Conservation (phyloP, 106 monocot species). For the Gastrodia elata region DNA sequence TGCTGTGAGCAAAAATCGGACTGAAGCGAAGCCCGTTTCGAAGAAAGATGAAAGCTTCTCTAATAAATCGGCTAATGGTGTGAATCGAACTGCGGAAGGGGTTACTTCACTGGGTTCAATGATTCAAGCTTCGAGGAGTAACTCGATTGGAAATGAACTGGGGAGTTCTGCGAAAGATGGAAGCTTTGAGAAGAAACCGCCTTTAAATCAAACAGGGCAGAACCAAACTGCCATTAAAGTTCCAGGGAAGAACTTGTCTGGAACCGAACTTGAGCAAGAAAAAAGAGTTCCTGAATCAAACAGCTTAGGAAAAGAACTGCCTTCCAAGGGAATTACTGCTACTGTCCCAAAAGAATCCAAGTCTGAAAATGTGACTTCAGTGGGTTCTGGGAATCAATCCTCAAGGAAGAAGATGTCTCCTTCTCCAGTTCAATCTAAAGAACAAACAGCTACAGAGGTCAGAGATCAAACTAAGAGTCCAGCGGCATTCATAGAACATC, state of each 20-base stretch:
- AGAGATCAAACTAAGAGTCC: background rate
- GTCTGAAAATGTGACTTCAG: background rate
- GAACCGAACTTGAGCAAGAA: background rate
- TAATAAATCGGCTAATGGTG: background rate
- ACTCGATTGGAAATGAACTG: background rate
- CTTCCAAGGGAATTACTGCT: background rate
- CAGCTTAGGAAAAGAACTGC: no score
- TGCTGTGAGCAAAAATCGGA: constrained; percentile 4
- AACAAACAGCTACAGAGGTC: background rate
- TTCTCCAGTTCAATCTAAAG: background rate
- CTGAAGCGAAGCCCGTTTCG: background rate
- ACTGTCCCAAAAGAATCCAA: no score
- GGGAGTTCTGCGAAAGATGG: background rate
- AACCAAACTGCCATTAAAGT: no score
- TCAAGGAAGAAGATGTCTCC: background rate
- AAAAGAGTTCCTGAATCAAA: no score
- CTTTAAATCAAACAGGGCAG: no score
- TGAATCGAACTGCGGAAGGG: background rate
- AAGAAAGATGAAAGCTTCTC: constrained; percentile 3
- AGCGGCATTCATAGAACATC: background rate
- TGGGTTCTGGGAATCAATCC: background rate
- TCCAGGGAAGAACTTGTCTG: background rate
- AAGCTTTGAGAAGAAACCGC: no score
- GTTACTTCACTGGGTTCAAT: background rate
- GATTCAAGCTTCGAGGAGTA: background rate